These are phyloP conservation scores for Ilex asprella DNA, from an alignment of 257 asterid species.

Conservation along the genomic window DNA sequence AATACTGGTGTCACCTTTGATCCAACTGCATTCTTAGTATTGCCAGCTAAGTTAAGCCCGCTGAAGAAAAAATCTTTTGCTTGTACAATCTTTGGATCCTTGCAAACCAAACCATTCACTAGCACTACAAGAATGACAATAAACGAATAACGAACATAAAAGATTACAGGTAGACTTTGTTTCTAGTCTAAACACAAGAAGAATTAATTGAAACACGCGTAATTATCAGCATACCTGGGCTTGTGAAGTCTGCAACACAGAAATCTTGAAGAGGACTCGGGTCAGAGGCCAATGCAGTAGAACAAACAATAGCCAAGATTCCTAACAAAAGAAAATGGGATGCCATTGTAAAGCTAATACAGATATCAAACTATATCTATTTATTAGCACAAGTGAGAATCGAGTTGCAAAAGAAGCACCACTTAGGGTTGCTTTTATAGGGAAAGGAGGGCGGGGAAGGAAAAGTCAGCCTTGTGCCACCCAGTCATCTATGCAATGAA, in stretches of 20 bases:
- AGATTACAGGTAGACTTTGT: too few species aligned
- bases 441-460: too few species aligned
- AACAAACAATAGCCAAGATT: background rate
- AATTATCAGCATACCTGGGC: background rate
- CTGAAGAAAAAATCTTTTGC: background rate
- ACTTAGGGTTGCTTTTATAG: too few species aligned
- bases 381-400: too few species aligned
- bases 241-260: background rate
- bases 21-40: background rate
- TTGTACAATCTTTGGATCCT: background rate
- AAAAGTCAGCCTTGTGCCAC: too few species aligned
- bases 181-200: too few species aligned
- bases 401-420: too few species aligned
- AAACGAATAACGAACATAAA: too few species aligned
- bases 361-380: too few species aligned
- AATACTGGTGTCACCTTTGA: background rate
- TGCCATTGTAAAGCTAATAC: background rate
- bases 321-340: background rate
- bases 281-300: background rate
- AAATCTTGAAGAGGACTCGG: background rate
- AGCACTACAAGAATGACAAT: background rate
- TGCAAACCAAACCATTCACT: background rate
- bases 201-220: too few species aligned
- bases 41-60: background rate
- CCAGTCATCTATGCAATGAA: too few species aligned